A percentile compares a stretch with the other conserved stretches of the same genome.
Conservation (phyloP, 208 protist species). For the Leishmania braziliensis region DNA sequence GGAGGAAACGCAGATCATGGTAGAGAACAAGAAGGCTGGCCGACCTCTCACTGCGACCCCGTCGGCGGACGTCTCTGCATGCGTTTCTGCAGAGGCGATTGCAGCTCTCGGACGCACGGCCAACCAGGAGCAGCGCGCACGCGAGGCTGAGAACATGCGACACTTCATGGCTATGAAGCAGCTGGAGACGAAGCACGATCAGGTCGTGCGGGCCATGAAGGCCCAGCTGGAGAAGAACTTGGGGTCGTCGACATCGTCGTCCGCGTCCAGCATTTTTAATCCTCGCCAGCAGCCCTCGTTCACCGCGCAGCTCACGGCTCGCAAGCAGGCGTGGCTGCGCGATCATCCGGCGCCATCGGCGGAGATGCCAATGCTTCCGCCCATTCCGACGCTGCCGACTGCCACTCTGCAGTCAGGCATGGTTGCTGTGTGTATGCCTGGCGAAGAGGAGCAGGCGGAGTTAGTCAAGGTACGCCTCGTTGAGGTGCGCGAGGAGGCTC, state of each 20-base stretch:
- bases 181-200: slow-evolving; percentile 58
- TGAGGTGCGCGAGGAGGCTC: slow-evolving; percentile 22
- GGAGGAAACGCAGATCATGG: slow-evolving; percentile 45
- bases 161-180: slow-evolving; percentile 43
- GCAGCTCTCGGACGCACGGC: slow-evolving; percentile 25
- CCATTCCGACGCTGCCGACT: slow-evolving; percentile 36
- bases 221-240: slow-evolving; percentile 43
- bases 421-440: slow-evolving; percentile 24
- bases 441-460: slow-evolving; percentile 46
- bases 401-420: slow-evolving; percentile 33
- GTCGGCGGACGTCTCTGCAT: slow-evolving; percentile 4
- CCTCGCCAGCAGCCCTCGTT: slow-evolving; percentile 41
- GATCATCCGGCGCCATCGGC: slow-evolving; percentile 38
- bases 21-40: slow-evolving; percentile 22
- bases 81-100: slow-evolving; percentile 29
- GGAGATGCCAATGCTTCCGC: slow-evolving; percentile 37
- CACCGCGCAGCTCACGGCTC: slow-evolving; percentile 29
- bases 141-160: slow-evolving; percentile 38
- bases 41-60: slow-evolving; percentile 18
- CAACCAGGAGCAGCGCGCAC: slow-evolving; percentile 32
- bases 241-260: neutral
- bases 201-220: slow-evolving; percentile 41
- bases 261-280: slow-evolving; percentile 25
- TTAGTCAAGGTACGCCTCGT: slow-evolving; percentile 28
- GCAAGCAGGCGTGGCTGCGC: slow-evolving; percentile 48